Evolutionary conservation across 106 monocot genomes (phyloP), one percentile per base, ranked within the genome.

Genomic region (Dioscorea alata): DNA sequence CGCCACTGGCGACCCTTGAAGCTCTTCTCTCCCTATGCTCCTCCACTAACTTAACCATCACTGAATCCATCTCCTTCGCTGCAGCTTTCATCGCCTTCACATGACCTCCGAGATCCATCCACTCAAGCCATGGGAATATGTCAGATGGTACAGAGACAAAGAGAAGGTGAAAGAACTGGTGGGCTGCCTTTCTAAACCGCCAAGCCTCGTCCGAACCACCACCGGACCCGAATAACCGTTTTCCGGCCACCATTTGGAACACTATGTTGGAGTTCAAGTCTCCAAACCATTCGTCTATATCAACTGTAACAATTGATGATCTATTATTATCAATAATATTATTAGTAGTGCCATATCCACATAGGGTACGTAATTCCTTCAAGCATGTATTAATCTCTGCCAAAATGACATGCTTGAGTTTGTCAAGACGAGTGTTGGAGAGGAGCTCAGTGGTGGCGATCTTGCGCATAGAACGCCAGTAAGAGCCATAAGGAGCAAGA

Each of bases 401-500:
- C 4, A 48, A 23, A 18, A 73, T 56, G 0, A 65, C 69, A 9
- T 48, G 61, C 68, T 17, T 51, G 57, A 82, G 65, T 24, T 6
- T n/a, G 21, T 73, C 69, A 23, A 82, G 22, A 4, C 73, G 67
- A 14, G 57, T 8, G 68, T 58, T 59, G 0, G 73, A 76, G 24
- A 82, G 73, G 50, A 82, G 82, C 68, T 82, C 69, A 18, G 68
- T 23, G 4, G 59, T 63, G 54, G 69, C 61, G 23, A 82, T 50
- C 69, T 77, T 76, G 20, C 73, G 67, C 31, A 77, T 23, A n/a
- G 54, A 23, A 33, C 73, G 82, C 82, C 82, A 82, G 73, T 76
- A 73, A 7, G 68, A 50, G 58, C 82, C 76, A 34, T 77, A 77
- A 6, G 69, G 73, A 6, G 82, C 72, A 34, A 82, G 64, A 1